Base-by-base conservation (phyloP, 176 grass and related monocot genomes). In the Triticum monococcum region DNA sequence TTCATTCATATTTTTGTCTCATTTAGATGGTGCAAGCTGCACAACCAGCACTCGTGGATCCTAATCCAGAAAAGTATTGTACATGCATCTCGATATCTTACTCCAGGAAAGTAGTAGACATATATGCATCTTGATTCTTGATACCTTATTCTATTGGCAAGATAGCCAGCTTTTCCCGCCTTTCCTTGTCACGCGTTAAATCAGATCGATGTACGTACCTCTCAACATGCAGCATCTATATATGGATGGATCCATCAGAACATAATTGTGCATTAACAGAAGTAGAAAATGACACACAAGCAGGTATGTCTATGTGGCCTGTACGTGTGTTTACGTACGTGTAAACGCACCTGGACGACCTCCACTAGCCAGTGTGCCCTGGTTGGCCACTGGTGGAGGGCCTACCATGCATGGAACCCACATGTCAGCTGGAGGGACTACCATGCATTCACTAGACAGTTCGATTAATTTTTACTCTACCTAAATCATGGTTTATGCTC, bases 11-110 rank as follows among this genome's bases (percentile, higher is more conserved):
- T 48, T 50, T 68, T 22, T 41, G 77, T 85, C 77, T 31, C 82
- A 71, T 81, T 77, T 64, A 70, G 61, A 33, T 81, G 82, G 81
- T 85, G 63, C 86, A 88, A 8, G 63, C 77, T 85, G 37, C 76
- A 88, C 81, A 9, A 57, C 40, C 30, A 81, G 62, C 70, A 87
- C 69, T 77, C 7, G 13, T 13, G 60, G 77, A 81, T 81, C n/a
- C 89, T 70, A 85, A 79, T 66, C 17, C 24, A 26, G 70, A 68
- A 91, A 30, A 30, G 28, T 30, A 30, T 30, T 30, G 28, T 30
- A 30, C 28, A 30, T 30, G 28, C 28, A 30, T 30, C 28, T 30
- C 28, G 28, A 30, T 30, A 30, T 30, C 28, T 30, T 30, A 30
- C 28, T 30, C 28, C 28, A 30, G 28, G 28, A 30, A 30, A 30